phyloP scores from a whole-genome alignment of 2,329 filamentous ascomycete genomes.

The Hyphodiscus sp. region DNA sequence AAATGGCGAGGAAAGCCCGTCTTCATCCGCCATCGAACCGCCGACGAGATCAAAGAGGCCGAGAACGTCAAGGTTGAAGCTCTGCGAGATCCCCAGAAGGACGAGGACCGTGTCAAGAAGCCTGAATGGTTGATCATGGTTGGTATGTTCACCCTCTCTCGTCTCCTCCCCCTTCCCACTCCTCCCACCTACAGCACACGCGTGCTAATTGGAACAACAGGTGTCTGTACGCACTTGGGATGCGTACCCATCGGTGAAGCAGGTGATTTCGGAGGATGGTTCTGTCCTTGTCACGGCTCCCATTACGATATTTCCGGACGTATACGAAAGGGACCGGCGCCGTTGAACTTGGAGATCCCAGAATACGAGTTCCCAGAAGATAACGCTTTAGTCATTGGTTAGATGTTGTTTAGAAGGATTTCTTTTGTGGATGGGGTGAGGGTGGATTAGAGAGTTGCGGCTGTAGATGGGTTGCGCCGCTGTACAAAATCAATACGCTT shows the following conservation, averaged over 20 bases:
- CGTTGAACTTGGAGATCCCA: conserved; percentile 95
- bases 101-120: conserved; percentile 92
- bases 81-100: conserved; percentile 85
- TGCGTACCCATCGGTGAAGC: conserved; percentile 99
- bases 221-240: conserved; percentile 98
- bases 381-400: conserved; percentile 86
- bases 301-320: conserved; percentile 99
- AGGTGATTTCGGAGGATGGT: conserved; percentile 97
- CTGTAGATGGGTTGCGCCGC: conserved; percentile 32
- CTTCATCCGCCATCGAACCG: conserved; percentile 97
- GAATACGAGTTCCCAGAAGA: conserved; percentile 90
- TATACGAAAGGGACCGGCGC: conserved; percentile 94
- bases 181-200: background rate
- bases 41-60: conserved; percentile 88
- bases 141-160: conserved; percentile 47
- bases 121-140: conserved; percentile 99
- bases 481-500: conserved; percentile 28
- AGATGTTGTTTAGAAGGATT: conserved; percentile 34
- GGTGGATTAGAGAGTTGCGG: conserved; percentile 37
- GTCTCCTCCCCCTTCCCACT: background rate
- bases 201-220: conserved; percentile 39
- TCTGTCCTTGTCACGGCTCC: conserved; percentile 99
- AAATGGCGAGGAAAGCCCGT: conserved; percentile 99
- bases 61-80: conserved; percentile 76
- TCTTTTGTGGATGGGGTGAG: conserved; percentile 27